Evolutionary conservation across 2,329 filamentous ascomycete species (phyloP).

Genomic region (Phialocephala sp.): DNA sequence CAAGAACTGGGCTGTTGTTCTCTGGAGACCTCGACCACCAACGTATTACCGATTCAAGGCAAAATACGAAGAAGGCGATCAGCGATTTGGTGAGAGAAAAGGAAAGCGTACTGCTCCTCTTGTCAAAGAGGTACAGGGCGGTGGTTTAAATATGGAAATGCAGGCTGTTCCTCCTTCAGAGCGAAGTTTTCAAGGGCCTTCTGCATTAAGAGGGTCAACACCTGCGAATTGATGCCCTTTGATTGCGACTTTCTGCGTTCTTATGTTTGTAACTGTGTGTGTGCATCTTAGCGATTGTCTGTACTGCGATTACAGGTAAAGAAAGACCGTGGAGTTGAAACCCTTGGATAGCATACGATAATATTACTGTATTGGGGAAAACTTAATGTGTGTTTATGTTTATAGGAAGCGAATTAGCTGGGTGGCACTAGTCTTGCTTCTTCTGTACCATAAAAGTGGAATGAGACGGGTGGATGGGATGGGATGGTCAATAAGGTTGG

Average conservation of each 20-base stretch:
- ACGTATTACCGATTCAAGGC: constrained; percentile 89
- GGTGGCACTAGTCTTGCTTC: constrained; percentile 13
- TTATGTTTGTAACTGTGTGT: constrained; percentile 12
- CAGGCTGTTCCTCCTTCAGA: constrained; percentile 52
- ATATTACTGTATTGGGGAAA: background rate
- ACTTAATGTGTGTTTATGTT: constrained; percentile 8
- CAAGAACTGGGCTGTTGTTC: constrained; percentile 81
- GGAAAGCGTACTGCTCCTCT: constrained; percentile 56
- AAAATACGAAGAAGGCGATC: constrained; percentile 78
- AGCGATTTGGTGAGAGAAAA: constrained; percentile 72
- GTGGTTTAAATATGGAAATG: constrained; percentile 74
- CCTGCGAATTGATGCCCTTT: constrained; percentile 3
- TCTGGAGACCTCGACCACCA: constrained; percentile 83
- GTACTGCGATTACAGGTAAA: constrained; percentile 2
- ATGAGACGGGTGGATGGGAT: background rate
- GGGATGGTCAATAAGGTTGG: background rate
- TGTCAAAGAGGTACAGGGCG: constrained; percentile 56
- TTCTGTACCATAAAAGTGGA: constrained; percentile 23
- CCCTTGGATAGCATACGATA: background rate
- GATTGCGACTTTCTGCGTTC: background rate
- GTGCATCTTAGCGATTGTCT: constrained; percentile 10
- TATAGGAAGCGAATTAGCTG: background rate
- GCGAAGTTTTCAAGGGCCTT: constrained; percentile 60
- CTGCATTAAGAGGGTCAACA: constrained; percentile 26
- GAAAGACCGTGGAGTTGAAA: background rate